phyloP scores from a whole-genome alignment of 164 flowering plant species.

The Protea cynaroides region DNA sequence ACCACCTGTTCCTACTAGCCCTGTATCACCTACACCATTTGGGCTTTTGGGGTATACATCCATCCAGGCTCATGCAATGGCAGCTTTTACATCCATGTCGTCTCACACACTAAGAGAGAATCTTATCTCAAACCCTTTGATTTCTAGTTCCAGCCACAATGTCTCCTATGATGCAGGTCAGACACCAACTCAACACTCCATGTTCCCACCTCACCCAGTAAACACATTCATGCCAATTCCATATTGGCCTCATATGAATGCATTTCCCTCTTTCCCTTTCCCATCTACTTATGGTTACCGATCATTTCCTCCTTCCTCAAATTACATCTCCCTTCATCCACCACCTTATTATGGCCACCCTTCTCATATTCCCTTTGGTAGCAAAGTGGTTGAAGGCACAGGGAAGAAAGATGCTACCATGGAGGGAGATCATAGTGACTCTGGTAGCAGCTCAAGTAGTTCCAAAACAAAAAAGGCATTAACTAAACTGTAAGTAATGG shows the following conservation, averaged over 20 bases:
- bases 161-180: constrained; percentile 15
- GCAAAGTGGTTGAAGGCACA: constrained; percentile 13
- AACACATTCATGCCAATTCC: constrained; percentile 36
- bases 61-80: constrained; percentile 19
- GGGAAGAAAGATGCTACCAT: constrained; percentile 18
- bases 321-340: constrained; percentile 24
- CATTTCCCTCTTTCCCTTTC: constrained; percentile 26
- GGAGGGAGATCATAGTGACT: constrained; percentile 27
- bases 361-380: constrained; percentile 15
- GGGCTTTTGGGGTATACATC: constrained; percentile 34
- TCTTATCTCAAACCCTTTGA: constrained; percentile 12
- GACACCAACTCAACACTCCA: constrained; percentile 21
- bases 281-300: constrained; percentile 30
- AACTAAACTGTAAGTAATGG: constrained; percentile 13
- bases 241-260: constrained; percentile 38
- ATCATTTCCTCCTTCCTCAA: constrained; percentile 18
- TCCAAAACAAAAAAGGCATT: constrained; percentile 20
- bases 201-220: constrained; percentile 30
- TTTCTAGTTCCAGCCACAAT: constrained; percentile 10
- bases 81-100: constrained; percentile 23
- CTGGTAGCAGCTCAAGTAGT: constrained; percentile 38
- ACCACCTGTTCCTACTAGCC: constrained; percentile 18
- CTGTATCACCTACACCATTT: constrained; percentile 26
- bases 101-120: constrained; percentile 19
- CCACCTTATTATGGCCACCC: constrained; percentile 32